Percentiles rank a stretch among this genome's conserved stretches.
These are phyloP conservation scores for Malus hybrid DNA, from an alignment of 331 rosid genomes.

Conservation along the genomic window DNA sequence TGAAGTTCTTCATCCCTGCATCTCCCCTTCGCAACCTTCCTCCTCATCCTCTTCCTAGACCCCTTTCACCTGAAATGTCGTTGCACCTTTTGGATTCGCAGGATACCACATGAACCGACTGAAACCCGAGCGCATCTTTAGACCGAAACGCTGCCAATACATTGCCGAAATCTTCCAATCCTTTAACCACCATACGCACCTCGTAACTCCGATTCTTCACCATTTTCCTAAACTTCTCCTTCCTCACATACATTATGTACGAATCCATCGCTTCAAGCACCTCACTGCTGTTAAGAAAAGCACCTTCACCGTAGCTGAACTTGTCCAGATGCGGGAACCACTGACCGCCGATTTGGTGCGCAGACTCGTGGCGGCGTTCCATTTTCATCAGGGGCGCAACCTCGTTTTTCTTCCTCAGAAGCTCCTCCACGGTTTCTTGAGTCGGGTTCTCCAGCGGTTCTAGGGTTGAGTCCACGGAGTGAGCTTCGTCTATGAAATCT, in stretches of 20 bases:
- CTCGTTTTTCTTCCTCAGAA: slow-evolving; percentile 43
- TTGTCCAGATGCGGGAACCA: slow-evolving; percentile 85
- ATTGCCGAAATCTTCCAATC: slow-evolving; percentile 72
- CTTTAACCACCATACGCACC: slow-evolving; percentile 81
- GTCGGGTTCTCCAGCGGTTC: slow-evolving; percentile 24
- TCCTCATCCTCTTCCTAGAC: neutral
- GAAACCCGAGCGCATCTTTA: slow-evolving; percentile 88
- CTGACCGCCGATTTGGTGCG: neutral
- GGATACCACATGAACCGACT: slow-evolving; percentile 91
- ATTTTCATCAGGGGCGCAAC: slow-evolving; percentile 65
- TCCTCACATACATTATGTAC: slow-evolving; percentile 55
- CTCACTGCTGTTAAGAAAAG: slow-evolving; percentile 46
- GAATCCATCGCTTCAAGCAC: slow-evolving; percentile 53
- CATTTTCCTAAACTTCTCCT: slow-evolving; percentile 52
- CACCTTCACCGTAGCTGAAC: slow-evolving; percentile 36
- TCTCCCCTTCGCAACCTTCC: too few species aligned
- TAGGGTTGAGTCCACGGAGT: neutral
- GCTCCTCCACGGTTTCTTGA: slow-evolving; percentile 42
- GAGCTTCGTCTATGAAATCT: slow-evolving; percentile 8
- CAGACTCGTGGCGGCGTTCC: slow-evolving; percentile 43
- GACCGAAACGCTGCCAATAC: slow-evolving; percentile 84
- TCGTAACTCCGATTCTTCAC: slow-evolving; percentile 68
- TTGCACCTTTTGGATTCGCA: slow-evolving; percentile 88
- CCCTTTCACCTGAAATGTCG: slow-evolving; percentile 67
- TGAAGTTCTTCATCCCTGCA: too few species aligned